phyloP scores from a whole-genome alignment of 176 grass and related monocot species.

The Luzula sylvatica region DNA sequence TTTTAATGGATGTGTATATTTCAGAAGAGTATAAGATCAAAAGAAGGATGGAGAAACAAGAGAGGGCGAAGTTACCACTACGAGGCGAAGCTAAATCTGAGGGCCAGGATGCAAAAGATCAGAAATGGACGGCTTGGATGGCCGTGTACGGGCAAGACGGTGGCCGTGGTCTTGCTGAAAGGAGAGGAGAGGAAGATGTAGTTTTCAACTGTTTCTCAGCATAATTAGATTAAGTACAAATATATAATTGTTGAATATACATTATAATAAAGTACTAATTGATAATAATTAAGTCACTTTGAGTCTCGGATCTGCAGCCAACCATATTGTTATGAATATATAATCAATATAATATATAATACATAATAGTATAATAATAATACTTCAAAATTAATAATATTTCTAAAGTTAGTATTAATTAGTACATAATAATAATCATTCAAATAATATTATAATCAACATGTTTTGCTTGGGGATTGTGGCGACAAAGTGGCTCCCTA shows the following conservation, averaged over 20 bases:
- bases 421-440: too few species aligned
- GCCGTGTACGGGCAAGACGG: not conserved
- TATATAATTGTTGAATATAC: not conserved
- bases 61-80: slow-evolving; percentile 17
- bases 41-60: slow-evolving; percentile 41
- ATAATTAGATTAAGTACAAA: not conserved
- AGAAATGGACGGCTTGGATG: slow-evolving; percentile 22
- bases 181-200: not conserved
- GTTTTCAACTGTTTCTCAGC: slow-evolving; percentile 20
- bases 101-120: not conserved
- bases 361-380: too few species aligned
- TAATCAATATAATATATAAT: too few species aligned
- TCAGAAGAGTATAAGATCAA: slow-evolving; percentile 55
- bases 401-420: too few species aligned
- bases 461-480: too few species aligned
- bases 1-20: slow-evolving; percentile 78
- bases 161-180: not conserved
- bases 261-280: too few species aligned
- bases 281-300: not conserved
- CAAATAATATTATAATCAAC: too few species aligned
- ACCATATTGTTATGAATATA: too few species aligned
- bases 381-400: too few species aligned
- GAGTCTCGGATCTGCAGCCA: too few species aligned
- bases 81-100: not conserved
- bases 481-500: too few species aligned